These are phyloP conservation scores for Pythium monospermum DNA, from an alignment of 352 stramenopile species.

Conservation along the genomic window DNA sequence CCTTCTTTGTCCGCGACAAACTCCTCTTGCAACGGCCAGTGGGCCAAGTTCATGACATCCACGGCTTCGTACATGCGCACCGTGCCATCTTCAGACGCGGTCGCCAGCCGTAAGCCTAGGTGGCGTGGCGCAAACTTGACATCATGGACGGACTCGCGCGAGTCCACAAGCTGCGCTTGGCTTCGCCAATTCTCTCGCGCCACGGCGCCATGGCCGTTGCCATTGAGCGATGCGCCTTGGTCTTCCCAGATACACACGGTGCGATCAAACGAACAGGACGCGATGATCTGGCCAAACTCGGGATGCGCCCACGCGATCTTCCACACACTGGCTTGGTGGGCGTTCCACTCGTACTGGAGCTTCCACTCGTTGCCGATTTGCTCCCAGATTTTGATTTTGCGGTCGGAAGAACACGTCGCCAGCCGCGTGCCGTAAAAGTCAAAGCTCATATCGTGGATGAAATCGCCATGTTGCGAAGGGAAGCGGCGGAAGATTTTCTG, in stretches of 20 bases:
- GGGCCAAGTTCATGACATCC: constrained; percentile 94
- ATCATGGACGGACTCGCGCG: constrained; percentile 91
- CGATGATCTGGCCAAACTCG: constrained; percentile 95
- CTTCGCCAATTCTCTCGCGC: constrained; percentile 67
- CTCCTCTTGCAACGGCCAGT: constrained; percentile 91
- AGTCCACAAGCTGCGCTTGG: constrained; percentile 88
- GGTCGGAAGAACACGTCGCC: constrained; percentile 89
- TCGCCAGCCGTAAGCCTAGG: constrained; percentile 90
- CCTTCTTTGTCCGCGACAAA: constrained; percentile 81
- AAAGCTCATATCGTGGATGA: constrained; percentile 91
- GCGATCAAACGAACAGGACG: constrained; percentile 92
- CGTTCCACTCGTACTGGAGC: constrained; percentile 87
- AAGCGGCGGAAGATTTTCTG: constrained; percentile 81
- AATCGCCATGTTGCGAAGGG: constrained; percentile 85
- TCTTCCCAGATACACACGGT: constrained; percentile 96
- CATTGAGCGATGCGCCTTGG: constrained; percentile 56
- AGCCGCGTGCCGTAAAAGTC: constrained; percentile 91
- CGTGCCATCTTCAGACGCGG: constrained; percentile 91
- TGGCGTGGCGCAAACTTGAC: constrained; percentile 95
- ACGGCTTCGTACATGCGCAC: constrained; percentile 95
- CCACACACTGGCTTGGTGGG: constrained; percentile 89
- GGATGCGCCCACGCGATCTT: constrained; percentile 94
- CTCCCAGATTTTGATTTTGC: constrained; percentile 91
- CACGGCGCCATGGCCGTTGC: constrained; percentile 1
- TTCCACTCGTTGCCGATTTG: constrained; percentile 80